Conservation (phyloP, 2,329 filamentous ascomycete genomes). For the Diaporthe sp. region DNA sequence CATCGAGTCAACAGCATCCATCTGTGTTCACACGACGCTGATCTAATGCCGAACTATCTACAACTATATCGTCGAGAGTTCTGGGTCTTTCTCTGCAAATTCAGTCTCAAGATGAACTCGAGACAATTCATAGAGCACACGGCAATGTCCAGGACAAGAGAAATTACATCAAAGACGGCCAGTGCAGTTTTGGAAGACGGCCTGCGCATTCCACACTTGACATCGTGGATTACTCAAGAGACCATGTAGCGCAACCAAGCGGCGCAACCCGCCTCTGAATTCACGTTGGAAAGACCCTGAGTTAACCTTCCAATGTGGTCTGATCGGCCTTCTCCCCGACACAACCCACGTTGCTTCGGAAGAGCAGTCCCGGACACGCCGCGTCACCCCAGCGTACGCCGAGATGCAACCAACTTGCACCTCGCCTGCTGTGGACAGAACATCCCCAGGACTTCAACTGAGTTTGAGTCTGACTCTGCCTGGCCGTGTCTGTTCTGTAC, state of each 20-base stretch:
- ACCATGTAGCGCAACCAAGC: too few relatives aligned
- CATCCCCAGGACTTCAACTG: background rate
- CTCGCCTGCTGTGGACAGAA: background rate
- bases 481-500: background rate
- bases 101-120: background rate
- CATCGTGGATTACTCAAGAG: background rate
- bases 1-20: background rate
- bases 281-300: background rate
- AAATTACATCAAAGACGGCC: background rate
- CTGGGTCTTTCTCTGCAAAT: background rate
- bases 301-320: conserved; percentile 15
- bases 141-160: background rate
- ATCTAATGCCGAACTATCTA: background rate
- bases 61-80: background rate
- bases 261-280: background rate
- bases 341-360: conserved; percentile 18
- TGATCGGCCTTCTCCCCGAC: conserved; percentile 3
- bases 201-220: background rate
- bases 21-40: too few relatives aligned
- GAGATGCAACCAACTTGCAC: background rate
- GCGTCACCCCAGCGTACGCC: background rate
- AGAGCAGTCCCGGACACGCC: background rate
- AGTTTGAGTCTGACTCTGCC: background rate
- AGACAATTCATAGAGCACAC: background rate
- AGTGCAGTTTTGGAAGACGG: background rate